Base-by-base conservation (phyloP, 225 moss, liverwort and hornwort species). In the Antitrichia curtipendula region DNA sequence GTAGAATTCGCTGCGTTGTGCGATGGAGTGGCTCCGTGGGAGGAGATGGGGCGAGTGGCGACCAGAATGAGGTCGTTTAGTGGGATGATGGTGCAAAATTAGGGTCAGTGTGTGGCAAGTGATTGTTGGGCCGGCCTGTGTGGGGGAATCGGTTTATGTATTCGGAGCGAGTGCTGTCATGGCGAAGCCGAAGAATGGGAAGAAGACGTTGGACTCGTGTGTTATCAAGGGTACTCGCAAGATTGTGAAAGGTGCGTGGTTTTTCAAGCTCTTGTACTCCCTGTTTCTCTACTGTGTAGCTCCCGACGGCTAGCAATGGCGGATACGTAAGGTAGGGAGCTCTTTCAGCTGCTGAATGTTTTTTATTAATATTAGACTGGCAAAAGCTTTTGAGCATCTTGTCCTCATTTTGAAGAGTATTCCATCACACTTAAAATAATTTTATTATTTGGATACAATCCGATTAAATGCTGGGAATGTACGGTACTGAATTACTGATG, bases 121-220 rank as follows among this genome's bases (percentile, higher is more conserved):
- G 64, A 50, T 10, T 3, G 7, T 63, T 82, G 52, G 16, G 12
- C 27, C 3, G 38, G 66, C 5, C 10, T 0, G 32, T 1, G 49
- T 5, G 24, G 11, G 16, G 4, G 49, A 6, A 15, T 28, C 6
- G 66, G 52, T 68, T 36, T 54, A 63, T 29, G 64, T 54, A 68
- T 69, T 82, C 38, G 12, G 40, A 82, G 29, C 20, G 54, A 10
- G 25, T 68, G 68, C 7, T 25, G 54, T 69, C 21, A 97, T 97
- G 97, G 97, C 92, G 89, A 97, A 96, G 90, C 89, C 94, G 43
- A 97, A 93, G 87, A 93, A 88, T 84, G 96, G 92, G 60, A 97
- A 96, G 97, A 97, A 95, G 92, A 90, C 95, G 60, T 85, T 97
- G 87, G 97, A 96, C 87, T 95, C 96, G 53, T 97, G 93, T 31